Percentiles rank a stretch among this genome's conserved stretches.
These are phyloP conservation scores for Fusarium paranaense DNA, from an alignment of 2,329 filamentous ascomycete genomes.

Conservation along the genomic window DNA sequence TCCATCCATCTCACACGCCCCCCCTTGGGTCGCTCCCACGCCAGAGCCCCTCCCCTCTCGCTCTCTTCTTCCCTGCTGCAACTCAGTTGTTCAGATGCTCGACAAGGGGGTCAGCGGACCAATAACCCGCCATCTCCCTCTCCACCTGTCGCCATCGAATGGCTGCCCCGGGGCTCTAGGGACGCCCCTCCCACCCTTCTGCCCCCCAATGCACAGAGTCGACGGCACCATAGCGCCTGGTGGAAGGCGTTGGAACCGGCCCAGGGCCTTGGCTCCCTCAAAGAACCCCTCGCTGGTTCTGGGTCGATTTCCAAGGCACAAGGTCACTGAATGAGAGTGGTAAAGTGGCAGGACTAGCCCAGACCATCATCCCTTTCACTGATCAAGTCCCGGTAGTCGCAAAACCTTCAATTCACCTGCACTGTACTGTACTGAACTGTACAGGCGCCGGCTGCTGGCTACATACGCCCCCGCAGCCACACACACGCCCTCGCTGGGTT, in stretches of 20 bases:
- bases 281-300: constrained; percentile 32
- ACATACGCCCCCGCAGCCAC: constrained; percentile 46
- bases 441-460: constrained; percentile 32
- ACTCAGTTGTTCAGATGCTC: constrained; percentile 41
- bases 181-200: constrained; percentile 6
- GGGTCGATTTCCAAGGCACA: constrained; percentile 38
- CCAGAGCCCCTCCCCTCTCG: constrained; percentile 12
- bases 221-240: constrained; percentile 36
- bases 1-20: constrained; percentile 28
- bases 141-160: constrained; percentile 40
- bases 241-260: constrained; percentile 46
- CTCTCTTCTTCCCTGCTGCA: constrained; percentile 39
- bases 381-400: constrained; percentile 47
- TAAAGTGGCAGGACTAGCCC: constrained; percentile 19
- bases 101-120: constrained; percentile 33
- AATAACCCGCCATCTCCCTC: constrained; percentile 33
- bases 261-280: constrained; percentile 42
- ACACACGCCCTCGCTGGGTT: constrained; percentile 46
- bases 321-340: constrained; percentile 25
- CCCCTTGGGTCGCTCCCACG: constrained; percentile 16
- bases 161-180: constrained; percentile 23
- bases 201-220: constrained; percentile 18
- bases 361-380: constrained; percentile 38
- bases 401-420: constrained; percentile 46
- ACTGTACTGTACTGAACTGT: constrained; percentile 19